Conservation (phyloP, 257 asterid genomes). For the Dorcoceras hygrometricum region DNA sequence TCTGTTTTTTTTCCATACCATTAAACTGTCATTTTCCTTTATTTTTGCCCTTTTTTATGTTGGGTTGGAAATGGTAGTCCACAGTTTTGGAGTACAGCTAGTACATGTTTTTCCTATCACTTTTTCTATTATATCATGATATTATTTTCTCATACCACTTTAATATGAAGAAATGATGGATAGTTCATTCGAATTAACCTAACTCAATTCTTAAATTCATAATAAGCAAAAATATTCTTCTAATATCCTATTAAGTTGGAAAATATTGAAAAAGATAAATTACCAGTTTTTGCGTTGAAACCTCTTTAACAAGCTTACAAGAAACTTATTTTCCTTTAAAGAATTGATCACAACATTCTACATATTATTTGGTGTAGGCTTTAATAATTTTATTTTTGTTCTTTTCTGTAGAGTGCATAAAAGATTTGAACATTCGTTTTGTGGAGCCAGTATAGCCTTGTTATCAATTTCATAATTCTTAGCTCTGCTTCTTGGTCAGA, state of each 20-base stretch:
- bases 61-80: too few species aligned
- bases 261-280: too few species aligned
- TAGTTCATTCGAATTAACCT: not conserved
- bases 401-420: not conserved
- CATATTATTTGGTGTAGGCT: not conserved
- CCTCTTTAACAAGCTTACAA: too few species aligned
- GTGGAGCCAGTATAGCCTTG: not conserved
- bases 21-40: not conserved
- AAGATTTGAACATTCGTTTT: not conserved
- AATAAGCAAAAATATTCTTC: too few species aligned
- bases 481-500: constrained; percentile 37
- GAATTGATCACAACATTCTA: not conserved
- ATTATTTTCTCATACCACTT: not conserved
- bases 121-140: too few species aligned
- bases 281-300: too few species aligned
- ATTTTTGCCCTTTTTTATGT: too few species aligned
- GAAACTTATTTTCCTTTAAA: not conserved
- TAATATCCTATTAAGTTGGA: too few species aligned
- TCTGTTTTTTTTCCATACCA: too few species aligned
- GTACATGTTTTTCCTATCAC: not conserved
- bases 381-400: too few species aligned
- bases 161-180: not conserved
- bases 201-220: not conserved
- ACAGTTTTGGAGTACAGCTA: too few species aligned
- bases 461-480: not conserved